Evolutionary conservation across 2,329 filamentous ascomycete genomes (phyloP).

Genomic region (Dactylellina parvicollis): DNA sequence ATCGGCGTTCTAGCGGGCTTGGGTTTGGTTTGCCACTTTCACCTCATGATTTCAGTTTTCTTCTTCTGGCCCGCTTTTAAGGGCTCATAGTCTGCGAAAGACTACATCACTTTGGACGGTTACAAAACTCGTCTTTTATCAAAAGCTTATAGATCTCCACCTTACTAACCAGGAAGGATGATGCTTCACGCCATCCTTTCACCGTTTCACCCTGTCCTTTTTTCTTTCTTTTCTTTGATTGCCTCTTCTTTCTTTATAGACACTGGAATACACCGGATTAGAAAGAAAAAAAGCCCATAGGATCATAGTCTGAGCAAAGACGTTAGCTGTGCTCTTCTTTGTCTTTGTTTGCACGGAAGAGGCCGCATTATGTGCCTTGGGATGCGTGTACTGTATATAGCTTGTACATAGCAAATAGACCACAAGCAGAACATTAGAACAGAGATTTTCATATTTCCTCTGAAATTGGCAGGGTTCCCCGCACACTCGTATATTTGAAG

Average conservation of each 20-base stretch:
- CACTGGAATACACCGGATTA: neutral
- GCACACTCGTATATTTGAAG: neutral
- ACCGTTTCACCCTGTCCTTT: no score
- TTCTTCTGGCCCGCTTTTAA: neutral
- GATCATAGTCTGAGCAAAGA: neutral
- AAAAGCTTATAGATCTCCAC: constrained; percentile 42
- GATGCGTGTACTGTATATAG: constrained; percentile 21
- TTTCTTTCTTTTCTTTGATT: neutral
- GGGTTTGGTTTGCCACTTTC: constrained; percentile 7
- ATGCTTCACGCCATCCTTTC: neutral
- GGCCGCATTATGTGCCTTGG: neutral
- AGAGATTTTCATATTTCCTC: neutral
- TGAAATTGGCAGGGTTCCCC: constrained; percentile 19
- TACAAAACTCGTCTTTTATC: constrained; percentile 18
- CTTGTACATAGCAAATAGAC: constrained; percentile 25
- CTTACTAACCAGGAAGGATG: constrained; percentile 1
- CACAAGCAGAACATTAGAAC: neutral
- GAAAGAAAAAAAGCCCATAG: neutral
- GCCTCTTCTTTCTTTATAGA: constrained; percentile 2
- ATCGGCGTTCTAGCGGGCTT: constrained; percentile 45
- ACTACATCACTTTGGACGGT: neutral
- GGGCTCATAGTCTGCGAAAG: neutral
- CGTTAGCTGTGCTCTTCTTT: neutral
- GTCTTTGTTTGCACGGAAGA: neutral
- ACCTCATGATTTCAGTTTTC: neutral